A percentile compares a stretch with the other conserved stretches of the same genome.
Conservation (phyloP, 2,329 filamentous ascomycete genomes). For the Xylaria sp. region DNA sequence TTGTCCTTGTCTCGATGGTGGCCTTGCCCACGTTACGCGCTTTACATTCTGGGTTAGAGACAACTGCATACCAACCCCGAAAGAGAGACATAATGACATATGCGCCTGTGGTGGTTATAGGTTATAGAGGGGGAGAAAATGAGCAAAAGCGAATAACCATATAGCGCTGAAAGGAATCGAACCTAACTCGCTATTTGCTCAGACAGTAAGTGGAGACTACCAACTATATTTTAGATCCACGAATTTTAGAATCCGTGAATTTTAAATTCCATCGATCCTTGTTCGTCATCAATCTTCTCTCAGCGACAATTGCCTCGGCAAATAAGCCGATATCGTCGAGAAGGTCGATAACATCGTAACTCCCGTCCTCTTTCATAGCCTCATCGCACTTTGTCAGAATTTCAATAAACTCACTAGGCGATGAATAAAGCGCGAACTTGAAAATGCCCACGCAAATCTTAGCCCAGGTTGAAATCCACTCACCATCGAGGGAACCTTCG, state of each 20-base stretch:
- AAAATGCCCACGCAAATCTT: slow-evolving; percentile 43
- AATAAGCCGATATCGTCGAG: slow-evolving; percentile 43
- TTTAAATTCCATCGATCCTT: slow-evolving; percentile 21
- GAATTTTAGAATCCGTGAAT: slow-evolving; percentile 12
- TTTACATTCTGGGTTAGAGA: background rate
- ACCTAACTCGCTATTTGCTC: too few relatives aligned
- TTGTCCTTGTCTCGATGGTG: background rate
- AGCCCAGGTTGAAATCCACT: slow-evolving; percentile 41
- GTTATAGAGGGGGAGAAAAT: too few relatives aligned
- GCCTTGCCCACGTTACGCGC: too few relatives aligned
- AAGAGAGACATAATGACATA: background rate
- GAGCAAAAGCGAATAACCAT: too few relatives aligned
- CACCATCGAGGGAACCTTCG: slow-evolving; percentile 29
- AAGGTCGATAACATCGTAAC: slow-evolving; percentile 46
- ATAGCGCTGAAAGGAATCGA: too few relatives aligned
- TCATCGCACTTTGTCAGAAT: slow-evolving; percentile 43
- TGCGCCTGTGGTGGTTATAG: too few relatives aligned
- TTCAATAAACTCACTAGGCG: slow-evolving; percentile 31
- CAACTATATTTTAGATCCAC: background rate
- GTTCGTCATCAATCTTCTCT: slow-evolving; percentile 27
- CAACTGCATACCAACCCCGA: background rate
- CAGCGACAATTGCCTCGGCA: slow-evolving; percentile 40
- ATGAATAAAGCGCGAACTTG: slow-evolving; percentile 41
- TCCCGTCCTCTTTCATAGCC: slow-evolving; percentile 59
- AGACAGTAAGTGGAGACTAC: too few relatives aligned